Evolutionary conservation across 441 rosid species (phyloP).

Genomic region (Raphanus hybrid): DNA sequence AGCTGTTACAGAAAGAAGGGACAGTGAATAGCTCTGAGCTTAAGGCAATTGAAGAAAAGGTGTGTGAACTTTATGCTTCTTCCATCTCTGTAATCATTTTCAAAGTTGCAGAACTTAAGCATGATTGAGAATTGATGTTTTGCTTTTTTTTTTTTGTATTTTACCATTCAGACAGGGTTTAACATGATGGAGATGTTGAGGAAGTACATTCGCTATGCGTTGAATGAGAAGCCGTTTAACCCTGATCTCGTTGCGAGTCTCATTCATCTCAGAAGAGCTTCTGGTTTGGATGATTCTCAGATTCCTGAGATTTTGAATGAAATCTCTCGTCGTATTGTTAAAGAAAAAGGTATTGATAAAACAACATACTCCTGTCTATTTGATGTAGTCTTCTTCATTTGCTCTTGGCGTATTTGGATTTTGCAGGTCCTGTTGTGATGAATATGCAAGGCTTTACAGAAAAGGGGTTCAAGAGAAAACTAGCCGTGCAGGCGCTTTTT

Average conservation of each 20-base stretch:
- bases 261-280: slow-evolving; percentile 75
- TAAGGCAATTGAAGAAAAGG: slow-evolving; percentile 63
- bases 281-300: slow-evolving; percentile 70
- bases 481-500: slow-evolving; percentile 86
- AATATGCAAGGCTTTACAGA: slow-evolving; percentile 83
- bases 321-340: slow-evolving; percentile 81
- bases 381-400: neutral
- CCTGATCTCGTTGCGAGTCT: slow-evolving; percentile 68
- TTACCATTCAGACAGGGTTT: no score
- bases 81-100: no score
- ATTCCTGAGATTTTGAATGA: slow-evolving; percentile 82
- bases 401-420: neutral
- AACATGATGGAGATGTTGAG: no score
- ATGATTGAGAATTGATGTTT: no score
- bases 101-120: neutral
- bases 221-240: slow-evolving; percentile 94
- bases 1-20: slow-evolving; percentile 61
- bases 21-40: slow-evolving; percentile 60
- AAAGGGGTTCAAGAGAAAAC: slow-evolving; percentile 92
- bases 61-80: slow-evolving; percentile 52
- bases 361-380: no score
- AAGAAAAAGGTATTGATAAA: slow-evolving; percentile 45
- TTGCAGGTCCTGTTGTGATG: slow-evolving; percentile 91
- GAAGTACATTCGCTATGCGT: slow-evolving; percentile 37
- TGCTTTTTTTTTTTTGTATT: no score